A percentile compares a stretch with the other conserved stretches of the same genome.
phyloP scores from a whole-genome alignment of 176 grass and related monocot genomes.

The Elymus sibiricus region DNA sequence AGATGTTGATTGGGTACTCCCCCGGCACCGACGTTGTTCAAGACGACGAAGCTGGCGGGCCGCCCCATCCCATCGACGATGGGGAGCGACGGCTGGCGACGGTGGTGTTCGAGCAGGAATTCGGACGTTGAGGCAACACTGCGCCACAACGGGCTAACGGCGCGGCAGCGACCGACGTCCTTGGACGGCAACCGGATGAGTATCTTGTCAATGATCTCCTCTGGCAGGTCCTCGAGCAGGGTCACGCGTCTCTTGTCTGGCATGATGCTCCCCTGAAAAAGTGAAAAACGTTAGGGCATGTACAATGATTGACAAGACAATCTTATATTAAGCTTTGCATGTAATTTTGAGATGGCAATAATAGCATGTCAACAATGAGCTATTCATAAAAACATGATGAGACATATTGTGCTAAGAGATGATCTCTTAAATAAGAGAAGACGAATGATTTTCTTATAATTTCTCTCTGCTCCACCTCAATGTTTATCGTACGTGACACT shows the following conservation, averaged over 20 bases:
- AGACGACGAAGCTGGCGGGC: background rate
- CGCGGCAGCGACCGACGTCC: background rate
- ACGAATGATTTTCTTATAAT: too few relatives aligned
- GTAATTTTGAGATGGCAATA: too few relatives aligned
- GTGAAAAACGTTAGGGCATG: too few relatives aligned
- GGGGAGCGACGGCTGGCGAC: background rate
- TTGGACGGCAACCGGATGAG: background rate
- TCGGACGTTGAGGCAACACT: background rate
- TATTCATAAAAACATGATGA: too few relatives aligned
- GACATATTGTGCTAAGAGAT: too few relatives aligned
- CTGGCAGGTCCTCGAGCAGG: background rate
- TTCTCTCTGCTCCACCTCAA: too few relatives aligned
- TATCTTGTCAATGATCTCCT: background rate
- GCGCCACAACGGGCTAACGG: background rate
- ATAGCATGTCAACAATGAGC: too few relatives aligned
- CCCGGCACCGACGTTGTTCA: background rate
- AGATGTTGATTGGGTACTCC: too few relatives aligned
- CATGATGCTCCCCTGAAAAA: background rate
- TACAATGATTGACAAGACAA: too few relatives aligned
- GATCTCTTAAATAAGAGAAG: too few relatives aligned
- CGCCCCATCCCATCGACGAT: background rate
- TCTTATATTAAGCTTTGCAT: too few relatives aligned
- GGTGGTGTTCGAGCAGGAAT: background rate
- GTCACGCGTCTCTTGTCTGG: background rate
- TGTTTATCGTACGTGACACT: too few relatives aligned